These are phyloP conservation scores for Colletotrichum lupini DNA, from an alignment of 2,329 filamentous ascomycete genomes.

Conservation along the genomic window DNA sequence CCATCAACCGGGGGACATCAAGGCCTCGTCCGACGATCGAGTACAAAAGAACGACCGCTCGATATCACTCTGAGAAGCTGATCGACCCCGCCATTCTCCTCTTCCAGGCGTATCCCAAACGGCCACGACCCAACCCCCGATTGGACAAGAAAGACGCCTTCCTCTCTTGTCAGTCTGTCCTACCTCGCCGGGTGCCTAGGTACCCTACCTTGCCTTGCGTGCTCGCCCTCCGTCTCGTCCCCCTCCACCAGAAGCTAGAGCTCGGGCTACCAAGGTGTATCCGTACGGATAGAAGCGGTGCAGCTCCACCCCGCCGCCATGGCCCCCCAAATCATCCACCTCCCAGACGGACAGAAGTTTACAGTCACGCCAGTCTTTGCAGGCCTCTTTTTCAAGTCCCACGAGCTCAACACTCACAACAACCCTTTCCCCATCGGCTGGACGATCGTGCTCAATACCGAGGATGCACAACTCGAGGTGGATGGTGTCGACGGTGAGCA, in stretches of 20 bases:
- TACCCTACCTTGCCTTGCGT: background rate
- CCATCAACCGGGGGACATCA: conserved; percentile 6
- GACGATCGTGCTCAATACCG: conserved; percentile 87
- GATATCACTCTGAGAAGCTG: conserved; percentile 16
- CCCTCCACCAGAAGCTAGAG: conserved; percentile 2
- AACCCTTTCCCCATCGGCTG: conserved; percentile 86
- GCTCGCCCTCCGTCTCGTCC: background rate
- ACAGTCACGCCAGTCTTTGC: conserved; percentile 88
- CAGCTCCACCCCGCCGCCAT: conserved; percentile 39
- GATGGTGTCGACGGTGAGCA: conserved; percentile 44
- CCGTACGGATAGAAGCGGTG: background rate
- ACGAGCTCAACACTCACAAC: conserved; percentile 76
- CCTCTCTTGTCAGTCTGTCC: background rate
- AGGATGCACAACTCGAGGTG: conserved; percentile 49
- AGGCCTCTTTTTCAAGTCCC: conserved; percentile 89
- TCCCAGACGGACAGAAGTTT: conserved; percentile 89
- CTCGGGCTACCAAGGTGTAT: background rate
- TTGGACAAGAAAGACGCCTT: background rate
- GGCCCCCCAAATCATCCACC: conserved; percentile 65
- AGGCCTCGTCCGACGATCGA: background rate
- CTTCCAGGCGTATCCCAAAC: background rate
- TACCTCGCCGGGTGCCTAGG: background rate
- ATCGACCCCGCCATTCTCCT: conserved; percentile 29
- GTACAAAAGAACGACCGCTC: conserved; percentile 22
- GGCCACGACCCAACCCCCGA: background rate